Evolutionary conservation across 2,329 filamentous ascomycete genomes (phyloP), one percentile per base, ranked within the genome.

Genomic region (Botryotinia calthae): DNA sequence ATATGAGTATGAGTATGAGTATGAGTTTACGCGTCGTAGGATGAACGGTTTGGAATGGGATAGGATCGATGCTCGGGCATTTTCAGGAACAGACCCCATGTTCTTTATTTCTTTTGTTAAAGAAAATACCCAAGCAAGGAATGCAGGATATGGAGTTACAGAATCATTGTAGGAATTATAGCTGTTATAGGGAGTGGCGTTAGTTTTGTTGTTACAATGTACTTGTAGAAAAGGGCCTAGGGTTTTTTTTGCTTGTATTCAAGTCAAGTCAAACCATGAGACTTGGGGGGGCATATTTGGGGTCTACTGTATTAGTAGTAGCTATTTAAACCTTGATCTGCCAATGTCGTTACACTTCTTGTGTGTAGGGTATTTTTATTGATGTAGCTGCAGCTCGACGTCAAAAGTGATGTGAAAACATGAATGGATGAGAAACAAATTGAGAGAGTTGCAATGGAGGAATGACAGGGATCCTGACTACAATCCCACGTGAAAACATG

Each of bases 101-200:
- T 59, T 65, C 31, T 65, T n/a, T 31, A n/a, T 71, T 46, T 65
- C 61, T 46, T 71, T 66, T 71, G 61, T 71, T 58, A 14, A 48
- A 40, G n/a, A 58, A 46, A 28, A 71, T 67, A 58, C 28, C 61
- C 44, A 40, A 58, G 22, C n/a, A n/a, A 40, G 31, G 16, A 54
- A 71, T 34, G n/a, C 34, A 71, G 54, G 34, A 40, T 56, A 51
- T n/a, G 46, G 16, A 18, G 25, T 67, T 31, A 56, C n/a, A 56
- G n/a, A 28, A 31, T 7, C 51, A 56, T 18, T 28, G 7, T 28
- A 56, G 51, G 51, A 56, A n/a, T 28, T 28, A 8, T 18, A 28
- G 16, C 51, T 56, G n/a, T 28, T 56, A 16, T n/a, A 56, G n/a
- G 51, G n/a, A 56, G 16, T 46, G 31, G 64, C 34, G 34, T 67